Percentiles rank a stretch among this genome's conserved stretches.
These are phyloP conservation scores for Batkoa obscura DNA, from an alignment of 371 early-diverging fungal genomes.

Conservation along the genomic window DNA sequence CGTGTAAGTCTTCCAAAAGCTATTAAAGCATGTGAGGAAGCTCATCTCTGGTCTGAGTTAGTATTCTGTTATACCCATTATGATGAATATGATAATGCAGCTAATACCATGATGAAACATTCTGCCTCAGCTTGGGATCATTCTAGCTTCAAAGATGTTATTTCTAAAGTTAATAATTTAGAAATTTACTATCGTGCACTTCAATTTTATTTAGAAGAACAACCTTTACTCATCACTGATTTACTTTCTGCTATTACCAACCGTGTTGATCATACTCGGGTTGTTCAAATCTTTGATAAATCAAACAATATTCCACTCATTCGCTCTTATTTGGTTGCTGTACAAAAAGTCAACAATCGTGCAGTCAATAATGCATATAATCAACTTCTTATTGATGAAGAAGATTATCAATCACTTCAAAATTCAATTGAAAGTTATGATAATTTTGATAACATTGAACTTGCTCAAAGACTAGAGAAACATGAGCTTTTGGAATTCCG, in stretches of 20 bases:
- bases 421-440: conserved; percentile 79
- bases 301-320: conserved; percentile 90
- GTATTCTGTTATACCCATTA: conserved; percentile 95
- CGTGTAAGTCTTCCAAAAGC: conserved; percentile 97
- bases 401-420: conserved; percentile 77
- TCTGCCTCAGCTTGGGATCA: conserved; percentile 90
- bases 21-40: conserved; percentile 76
- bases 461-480: conserved; percentile 80
- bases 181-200: conserved; percentile 94
- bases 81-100: conserved; percentile 94
- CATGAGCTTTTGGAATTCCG: conserved; percentile 94
- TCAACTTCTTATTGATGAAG: conserved; percentile 90
- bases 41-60: conserved; percentile 89
- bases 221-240: conserved; percentile 83
- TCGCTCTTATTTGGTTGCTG: conserved; percentile 78
- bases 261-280: conserved; percentile 86
- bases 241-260: conserved; percentile 69
- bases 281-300: conserved; percentile 87
- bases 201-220: conserved; percentile 87
- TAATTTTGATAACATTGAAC: conserved; percentile 77
- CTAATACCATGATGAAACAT: conserved; percentile 82
- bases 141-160: conserved; percentile 79
- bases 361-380: conserved; percentile 84
- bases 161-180: conserved; percentile 86
- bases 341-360: conserved; percentile 80